Evolutionary conservation across 345 rosid genomes (phyloP).

Genomic region (Noccaea caerulescens): DNA sequence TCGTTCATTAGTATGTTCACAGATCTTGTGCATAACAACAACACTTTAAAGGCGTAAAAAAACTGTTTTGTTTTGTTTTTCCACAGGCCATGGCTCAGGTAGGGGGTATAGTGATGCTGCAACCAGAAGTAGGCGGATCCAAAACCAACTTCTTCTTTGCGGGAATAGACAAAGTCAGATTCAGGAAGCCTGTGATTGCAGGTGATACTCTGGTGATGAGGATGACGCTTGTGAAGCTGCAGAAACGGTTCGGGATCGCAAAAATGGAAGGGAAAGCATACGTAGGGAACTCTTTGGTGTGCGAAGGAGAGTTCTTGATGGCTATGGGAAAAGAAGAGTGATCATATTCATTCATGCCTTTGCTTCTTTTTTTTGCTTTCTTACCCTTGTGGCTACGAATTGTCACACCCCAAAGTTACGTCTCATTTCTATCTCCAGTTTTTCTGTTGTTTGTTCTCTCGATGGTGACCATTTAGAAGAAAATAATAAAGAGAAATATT

Average conservation of each 20-base stretch:
- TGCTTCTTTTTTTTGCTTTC: background rate
- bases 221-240: conserved; percentile 85
- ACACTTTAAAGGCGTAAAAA: background rate
- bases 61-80: conserved; percentile 29
- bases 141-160: conserved; percentile 85
- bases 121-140: conserved; percentile 91
- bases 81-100: conserved; percentile 95
- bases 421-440: conserved; percentile 19
- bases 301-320: conserved; percentile 97
- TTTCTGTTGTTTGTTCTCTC: conserved; percentile 9
- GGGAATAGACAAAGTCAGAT: conserved; percentile 90
- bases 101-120: conserved; percentile 91
- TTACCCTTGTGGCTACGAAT: conserved; percentile 15
- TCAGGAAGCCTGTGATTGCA: conserved; percentile 94
- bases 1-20: background rate
- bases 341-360: conserved; percentile 5
- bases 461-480: background rate
- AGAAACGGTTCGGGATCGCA: conserved; percentile 88
- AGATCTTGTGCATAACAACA: conserved; percentile 1
- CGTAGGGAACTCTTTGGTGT: conserved; percentile 77
- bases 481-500: background rate
- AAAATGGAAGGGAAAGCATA: conserved; percentile 99
- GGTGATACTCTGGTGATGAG: conserved; percentile 98
- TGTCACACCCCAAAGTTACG: background rate
- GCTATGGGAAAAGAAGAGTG: conserved; percentile 65